Evolutionary conservation across 805 yeast species (phyloP), one percentile per base, ranked within the genome.

Genomic region (Metschnikowia gelsemii): DNA sequence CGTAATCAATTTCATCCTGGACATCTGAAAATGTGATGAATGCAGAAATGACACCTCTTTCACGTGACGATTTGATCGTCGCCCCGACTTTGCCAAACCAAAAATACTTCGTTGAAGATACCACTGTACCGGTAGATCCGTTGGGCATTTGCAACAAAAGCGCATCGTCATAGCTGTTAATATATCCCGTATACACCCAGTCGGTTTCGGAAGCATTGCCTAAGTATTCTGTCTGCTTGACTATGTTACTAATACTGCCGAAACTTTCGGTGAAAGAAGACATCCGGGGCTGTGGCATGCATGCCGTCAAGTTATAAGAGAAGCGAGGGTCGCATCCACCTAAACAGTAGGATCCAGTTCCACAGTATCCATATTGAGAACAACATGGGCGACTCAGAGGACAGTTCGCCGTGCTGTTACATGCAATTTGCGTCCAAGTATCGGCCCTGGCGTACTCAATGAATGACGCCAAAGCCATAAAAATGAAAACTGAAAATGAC

Each of bases 1-100:
- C 96, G 58, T 66, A 81, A 75, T 90, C 97, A 55, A 89, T 76
- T 73, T 90, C 97, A 70, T 89, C 97, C 72, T 86, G 80, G 30
- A 83, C 87, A 59, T 86, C 85, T 6, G 96, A 86, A 63, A 79
- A 83, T 38, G 87, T 62, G 63, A 89, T 87, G 56, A 82, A 79
- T 22, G 96, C 90, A 12, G 95, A 75, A 44, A 89, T 76, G 26
- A 89, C 96, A 72, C 97, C 97, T 8, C 64, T 72, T 27, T 74
- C 75, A 57, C 79, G 86, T 1, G 96, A 84, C 0, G 91, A 70
- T 68, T 84, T 88, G 56, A 88, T 56, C 36, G 69, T 75, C 35
- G 84, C 82, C 23, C 81, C 68, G 23, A 87, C 74, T 59, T 81
- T 85, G 40, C 97, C 97, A 64, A 85, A 89, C 96, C 96, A 90